Percentiles rank a stretch among this genome's conserved stretches.
phyloP scores from a whole-genome alignment of 1,284 basidiomycete species.

The Ustilago sp. region DNA sequence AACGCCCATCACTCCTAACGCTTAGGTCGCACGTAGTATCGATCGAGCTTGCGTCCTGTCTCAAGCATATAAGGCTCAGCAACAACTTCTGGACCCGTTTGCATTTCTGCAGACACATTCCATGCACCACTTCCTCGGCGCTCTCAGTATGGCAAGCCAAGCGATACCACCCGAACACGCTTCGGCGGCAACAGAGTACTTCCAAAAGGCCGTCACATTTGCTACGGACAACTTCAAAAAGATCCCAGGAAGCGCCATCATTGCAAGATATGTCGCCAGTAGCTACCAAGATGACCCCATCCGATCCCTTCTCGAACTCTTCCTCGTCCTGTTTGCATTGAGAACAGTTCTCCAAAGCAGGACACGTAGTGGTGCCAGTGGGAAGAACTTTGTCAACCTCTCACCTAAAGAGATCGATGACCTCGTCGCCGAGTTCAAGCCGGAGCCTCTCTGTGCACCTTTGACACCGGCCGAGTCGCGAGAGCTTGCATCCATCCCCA shows the following conservation, averaged over 20 bases:
- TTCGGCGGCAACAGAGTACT: constrained; percentile 31
- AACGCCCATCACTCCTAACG: not conserved
- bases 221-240: constrained; percentile 61
- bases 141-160: constrained; percentile 19
- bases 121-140: not conserved
- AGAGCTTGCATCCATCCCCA: constrained; percentile 80
- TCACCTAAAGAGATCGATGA: constrained; percentile 97
- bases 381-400: constrained; percentile 89
- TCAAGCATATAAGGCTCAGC: not conserved
- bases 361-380: constrained; percentile 84
- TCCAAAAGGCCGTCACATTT: constrained; percentile 18
- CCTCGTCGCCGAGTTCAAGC: constrained; percentile 93
- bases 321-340: constrained; percentile 85
- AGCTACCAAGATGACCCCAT: constrained; percentile 84
- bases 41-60: not conserved
- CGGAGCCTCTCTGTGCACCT: constrained; percentile 82
- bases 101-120: not conserved
- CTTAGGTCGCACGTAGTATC: not conserved
- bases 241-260: constrained; percentile 87
- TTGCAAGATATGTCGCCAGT: constrained; percentile 86
- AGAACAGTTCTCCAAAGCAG: constrained; percentile 88
- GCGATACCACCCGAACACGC: constrained; percentile 26
- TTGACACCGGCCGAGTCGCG: constrained; percentile 76
- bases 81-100: not conserved
- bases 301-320: constrained; percentile 87